Evolutionary conservation across 495 filamentous ascomycete species (phyloP).

Genomic region (Aspergillus homomorphus): DNA sequence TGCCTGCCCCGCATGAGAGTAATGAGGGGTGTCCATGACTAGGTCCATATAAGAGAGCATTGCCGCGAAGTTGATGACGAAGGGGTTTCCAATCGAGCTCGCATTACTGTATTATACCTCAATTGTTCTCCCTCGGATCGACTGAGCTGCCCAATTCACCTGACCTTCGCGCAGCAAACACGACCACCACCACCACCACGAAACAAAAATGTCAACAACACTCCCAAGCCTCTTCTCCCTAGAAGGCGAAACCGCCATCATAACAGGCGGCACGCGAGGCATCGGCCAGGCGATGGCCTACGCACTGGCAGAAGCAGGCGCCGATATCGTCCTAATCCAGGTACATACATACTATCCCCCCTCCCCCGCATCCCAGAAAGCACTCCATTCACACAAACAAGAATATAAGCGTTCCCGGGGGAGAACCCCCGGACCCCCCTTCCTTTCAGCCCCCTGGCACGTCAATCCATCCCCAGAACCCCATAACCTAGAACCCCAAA

Average conservation of each 20-base stretch:
- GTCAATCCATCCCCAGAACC: not conserved
- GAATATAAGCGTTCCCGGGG: too few relatives aligned
- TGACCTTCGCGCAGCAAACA: not conserved
- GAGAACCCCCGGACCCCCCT: not conserved
- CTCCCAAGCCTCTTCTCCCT: conserved; percentile 42
- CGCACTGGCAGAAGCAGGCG: conserved; percentile 80
- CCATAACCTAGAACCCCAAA: not conserved
- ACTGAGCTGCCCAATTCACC: not conserved
- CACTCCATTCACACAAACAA: not conserved
- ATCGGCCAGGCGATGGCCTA: conserved; percentile 84
- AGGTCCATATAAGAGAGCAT: too few relatives aligned
- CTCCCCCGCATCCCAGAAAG: too few relatives aligned
- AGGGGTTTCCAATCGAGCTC: too few relatives aligned
- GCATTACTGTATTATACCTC: too few relatives aligned
- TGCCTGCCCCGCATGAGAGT: conserved; percentile 16
- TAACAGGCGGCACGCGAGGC: conserved; percentile 85
- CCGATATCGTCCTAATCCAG: conserved; percentile 63
- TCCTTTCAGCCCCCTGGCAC: not conserved
- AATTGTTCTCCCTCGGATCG: too few relatives aligned
- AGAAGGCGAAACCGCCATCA: conserved; percentile 64
- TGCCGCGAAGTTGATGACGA: too few relatives aligned
- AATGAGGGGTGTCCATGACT: conserved; percentile 2
- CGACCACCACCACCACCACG: not conserved
- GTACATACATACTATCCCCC: not conserved
- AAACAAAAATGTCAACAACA: not conserved